Percentiles rank a stretch among this genome's conserved stretches.
These are phyloP conservation scores for Penicillium riverlandense DNA, from an alignment of 495 filamentous ascomycete species.

Conservation along the genomic window DNA sequence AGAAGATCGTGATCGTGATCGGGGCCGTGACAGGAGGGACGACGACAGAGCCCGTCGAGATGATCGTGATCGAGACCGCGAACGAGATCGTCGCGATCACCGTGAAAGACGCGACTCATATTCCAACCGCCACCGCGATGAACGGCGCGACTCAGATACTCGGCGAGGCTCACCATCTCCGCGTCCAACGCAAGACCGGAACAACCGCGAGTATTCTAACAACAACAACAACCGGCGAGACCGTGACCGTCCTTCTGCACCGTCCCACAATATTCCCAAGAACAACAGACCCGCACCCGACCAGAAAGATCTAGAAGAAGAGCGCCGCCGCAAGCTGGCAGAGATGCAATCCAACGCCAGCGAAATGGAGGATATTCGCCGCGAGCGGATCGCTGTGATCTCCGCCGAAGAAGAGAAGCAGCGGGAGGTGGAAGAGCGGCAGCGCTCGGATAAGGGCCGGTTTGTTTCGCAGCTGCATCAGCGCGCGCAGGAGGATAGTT, in stretches of 20 bases:
- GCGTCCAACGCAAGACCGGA: constrained; percentile 4
- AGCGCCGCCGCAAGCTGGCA: constrained; percentile 56
- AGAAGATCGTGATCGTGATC: constrained; percentile 15
- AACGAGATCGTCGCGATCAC: constrained; percentile 5
- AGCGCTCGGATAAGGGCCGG: constrained; percentile 33
- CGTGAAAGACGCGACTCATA: constrained; percentile 5
- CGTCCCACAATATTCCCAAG: neutral
- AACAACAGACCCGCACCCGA: neutral
- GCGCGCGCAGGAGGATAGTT: constrained; percentile 31
- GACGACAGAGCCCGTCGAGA: constrained; percentile 1
- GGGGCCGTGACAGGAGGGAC: constrained; percentile 12
- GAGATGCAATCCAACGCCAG: constrained; percentile 85
- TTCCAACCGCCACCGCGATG: constrained; percentile 19
- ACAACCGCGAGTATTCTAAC: constrained; percentile 1
- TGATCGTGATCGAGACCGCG: constrained; percentile 12
- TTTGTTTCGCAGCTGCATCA: constrained; percentile 36
- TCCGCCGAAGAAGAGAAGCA: constrained; percentile 56
- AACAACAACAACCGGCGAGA: constrained; percentile 13
- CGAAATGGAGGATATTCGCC: constrained; percentile 67
- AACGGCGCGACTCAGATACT: constrained; percentile 9
- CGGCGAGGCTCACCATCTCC: constrained; percentile 7
- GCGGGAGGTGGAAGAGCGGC: constrained; percentile 52
- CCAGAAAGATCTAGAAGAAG: constrained; percentile 27
- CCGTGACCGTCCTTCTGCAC: constrained; percentile 6
- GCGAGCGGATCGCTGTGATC: constrained; percentile 61